Base-by-base conservation (phyloP, 176 grass and related monocot genomes). In the Pontederia paniculata region DNA sequence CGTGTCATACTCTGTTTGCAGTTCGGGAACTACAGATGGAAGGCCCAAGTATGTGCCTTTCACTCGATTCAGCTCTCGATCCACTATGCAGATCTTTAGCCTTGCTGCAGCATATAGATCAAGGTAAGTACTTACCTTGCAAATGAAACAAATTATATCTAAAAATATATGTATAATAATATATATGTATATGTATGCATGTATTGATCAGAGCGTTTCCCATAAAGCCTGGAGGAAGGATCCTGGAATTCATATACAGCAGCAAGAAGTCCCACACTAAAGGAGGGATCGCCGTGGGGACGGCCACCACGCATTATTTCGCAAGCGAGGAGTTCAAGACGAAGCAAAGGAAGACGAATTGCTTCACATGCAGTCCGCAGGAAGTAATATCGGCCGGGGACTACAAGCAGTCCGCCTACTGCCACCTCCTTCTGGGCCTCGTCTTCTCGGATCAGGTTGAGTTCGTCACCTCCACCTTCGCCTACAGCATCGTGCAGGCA, bases 1-100 rank as follows among this genome's bases (percentile, higher is more conserved):
- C 7, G 28, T 5, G 28, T 5, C 28, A 6, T 37, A 37, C 28
- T 37, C 2, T 56, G 25, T 69, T 63, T 44, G 43, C 73, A 98
- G 94, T 81, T 98, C 94, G 48, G 94, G 94, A 42, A 98, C 94
- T 16, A 98, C 94, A 42, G 75, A 93, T 44, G 93, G 93, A 52
- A 98, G 80, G 61, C 86, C 83, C 44, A 98, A 98, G 67, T 90
- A 79, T 54, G 25, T 98, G 52, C 93, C 86, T 20, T 98, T 98
- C 59, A 98, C 81, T 48, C 83, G 88, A 21, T 83, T 91, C 74
- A 69, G 88, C 58, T 67, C 91, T 68, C 77, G 84, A 52, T 75
- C 81, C 19, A 98, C 87, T 52, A 80, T 98, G 55, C 80, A 98
- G 77, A 82, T 80, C 54, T 84, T 70, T 67, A 56, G 67, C 13